phyloP scores from a whole-genome alignment of 2,329 filamentous ascomycete species.

The Xylaria sp. region DNA sequence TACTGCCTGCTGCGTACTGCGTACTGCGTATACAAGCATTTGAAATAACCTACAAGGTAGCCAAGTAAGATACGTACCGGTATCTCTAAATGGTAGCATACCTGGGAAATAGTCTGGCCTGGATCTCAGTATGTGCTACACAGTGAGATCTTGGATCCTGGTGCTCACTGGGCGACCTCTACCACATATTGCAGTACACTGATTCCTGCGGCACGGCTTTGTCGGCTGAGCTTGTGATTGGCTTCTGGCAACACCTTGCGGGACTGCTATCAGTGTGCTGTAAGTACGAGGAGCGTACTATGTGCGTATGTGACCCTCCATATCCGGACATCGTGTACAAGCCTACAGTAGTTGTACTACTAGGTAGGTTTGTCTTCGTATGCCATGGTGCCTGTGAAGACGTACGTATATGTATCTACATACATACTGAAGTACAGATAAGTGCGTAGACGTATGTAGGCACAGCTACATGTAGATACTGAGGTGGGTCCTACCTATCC shows the following conservation, averaged over 20 bases:
- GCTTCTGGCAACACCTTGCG: background rate
- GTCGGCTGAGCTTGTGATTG: slow-evolving; percentile 14
- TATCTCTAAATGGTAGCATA: background rate
- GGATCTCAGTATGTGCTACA: slow-evolving; percentile 6
- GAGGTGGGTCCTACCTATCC: too few relatives aligned
- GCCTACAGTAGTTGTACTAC: background rate
- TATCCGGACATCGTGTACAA: background rate
- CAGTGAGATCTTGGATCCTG: slow-evolving; percentile 7
- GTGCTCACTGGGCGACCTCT: slow-evolving; percentile 17
- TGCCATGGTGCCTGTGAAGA: too few relatives aligned
- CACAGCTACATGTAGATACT: too few relatives aligned
- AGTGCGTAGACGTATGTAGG: too few relatives aligned
- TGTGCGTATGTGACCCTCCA: background rate
- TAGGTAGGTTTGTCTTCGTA: too few relatives aligned
- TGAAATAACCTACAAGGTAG: background rate
- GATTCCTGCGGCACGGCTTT: slow-evolving; percentile 21
- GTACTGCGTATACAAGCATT: too few relatives aligned
- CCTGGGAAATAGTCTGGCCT: slow-evolving; percentile 1
- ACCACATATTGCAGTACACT: slow-evolving; percentile 36
- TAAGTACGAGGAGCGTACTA: background rate
- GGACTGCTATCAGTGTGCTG: slow-evolving; percentile 1
- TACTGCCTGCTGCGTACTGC: too few relatives aligned
- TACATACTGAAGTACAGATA: too few relatives aligned
- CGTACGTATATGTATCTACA: too few relatives aligned
- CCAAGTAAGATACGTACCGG: background rate